These are phyloP conservation scores for Umbelopsis vinacea DNA, from an alignment of 192 early-diverging fungal species.

Conservation along the genomic window DNA sequence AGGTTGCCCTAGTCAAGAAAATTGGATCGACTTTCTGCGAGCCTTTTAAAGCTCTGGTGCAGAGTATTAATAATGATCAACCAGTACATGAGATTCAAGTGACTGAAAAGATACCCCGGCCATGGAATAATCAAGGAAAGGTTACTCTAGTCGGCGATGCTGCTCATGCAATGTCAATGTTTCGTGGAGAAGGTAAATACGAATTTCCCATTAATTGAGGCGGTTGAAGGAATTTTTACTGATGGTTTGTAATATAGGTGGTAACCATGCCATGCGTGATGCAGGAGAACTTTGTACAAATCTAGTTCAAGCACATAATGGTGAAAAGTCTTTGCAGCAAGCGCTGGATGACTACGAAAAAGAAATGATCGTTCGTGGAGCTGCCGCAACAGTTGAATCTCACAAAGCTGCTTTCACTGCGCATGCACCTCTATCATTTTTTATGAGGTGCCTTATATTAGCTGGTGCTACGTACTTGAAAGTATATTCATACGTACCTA, in stretches of 20 bases:
- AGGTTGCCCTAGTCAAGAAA: neutral
- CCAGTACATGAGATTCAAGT: neutral
- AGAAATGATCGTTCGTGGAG: slow-evolving; percentile 9
- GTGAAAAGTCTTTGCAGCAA: neutral
- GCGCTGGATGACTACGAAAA: slow-evolving; percentile 1
- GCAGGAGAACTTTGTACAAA: slow-evolving; percentile 17
- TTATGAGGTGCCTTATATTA: neutral
- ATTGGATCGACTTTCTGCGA: neutral
- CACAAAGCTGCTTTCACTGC: neutral
- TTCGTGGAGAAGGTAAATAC: slow-evolving; percentile 31
- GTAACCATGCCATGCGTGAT: slow-evolving; percentile 31
- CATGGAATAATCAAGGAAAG: neutral
- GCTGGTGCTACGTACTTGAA: neutral
- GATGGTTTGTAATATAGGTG: slow-evolving; percentile 3
- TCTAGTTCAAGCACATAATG: neutral
- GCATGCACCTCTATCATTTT: neutral
- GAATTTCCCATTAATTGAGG: no score
- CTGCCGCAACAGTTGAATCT: neutral
- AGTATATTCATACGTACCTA: neutral
- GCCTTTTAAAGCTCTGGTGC: neutral
- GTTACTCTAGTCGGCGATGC: slow-evolving; percentile 29
- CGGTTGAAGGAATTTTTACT: neutral
- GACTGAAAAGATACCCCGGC: neutral
- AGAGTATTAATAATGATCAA: neutral
- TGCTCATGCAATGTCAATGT: slow-evolving; percentile 30